Evolutionary conservation across 2,329 filamentous ascomycete genomes (phyloP), one percentile per base, ranked within the genome.

Genomic region (Claviceps humidiphila): DNA sequence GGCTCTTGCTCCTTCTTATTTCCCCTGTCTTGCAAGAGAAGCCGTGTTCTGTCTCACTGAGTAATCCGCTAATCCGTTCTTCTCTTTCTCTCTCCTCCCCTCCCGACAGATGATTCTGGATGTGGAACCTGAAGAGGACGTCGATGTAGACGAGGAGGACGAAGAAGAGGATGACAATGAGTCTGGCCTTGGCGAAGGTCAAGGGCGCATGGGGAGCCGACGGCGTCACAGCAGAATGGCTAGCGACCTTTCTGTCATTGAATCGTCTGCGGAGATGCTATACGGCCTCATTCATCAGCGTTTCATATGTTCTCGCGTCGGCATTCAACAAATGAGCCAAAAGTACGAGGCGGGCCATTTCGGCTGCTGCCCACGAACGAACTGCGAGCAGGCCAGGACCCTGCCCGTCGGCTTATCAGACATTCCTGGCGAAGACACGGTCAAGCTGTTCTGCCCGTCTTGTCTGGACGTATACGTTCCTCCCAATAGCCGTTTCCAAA

Each of bases 281-380:
- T 98, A 98, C 71, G 93, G 93, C 42, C 80, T 98, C 54, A 98
- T 98, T 68, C 93, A 98, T 71, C 93, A 97, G 69, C 86, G 93
- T 53, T 98, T 96, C 70, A 97, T 98, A 71, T 97, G 90, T 63
- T 96, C 90, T 24, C 81, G 93, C 54, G 89, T 88, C 2, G 93
- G 93, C 50, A 97, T 98, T 62, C 91, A 97, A 71, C 90, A 96
- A 67, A 98, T 98, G 93, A 89, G 90, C 57, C 93, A 98, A 70
- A 98, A 98, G 69, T 98, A 97, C 74, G 91, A 97, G 69, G 78
- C 95, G 48, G 87, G 90, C 56, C 91, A 98, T 72, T 98, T 98
- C 65, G 93, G 93, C 51, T 84, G 85, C 60, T 98, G 93, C 67
- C 93, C 93, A n/a, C 82, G 93, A 54, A 94, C 91, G 54, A 83